Evolutionary conservation across 495 filamentous ascomycete species (phyloP).

Genomic region (Aspergillus biplanus): DNA sequence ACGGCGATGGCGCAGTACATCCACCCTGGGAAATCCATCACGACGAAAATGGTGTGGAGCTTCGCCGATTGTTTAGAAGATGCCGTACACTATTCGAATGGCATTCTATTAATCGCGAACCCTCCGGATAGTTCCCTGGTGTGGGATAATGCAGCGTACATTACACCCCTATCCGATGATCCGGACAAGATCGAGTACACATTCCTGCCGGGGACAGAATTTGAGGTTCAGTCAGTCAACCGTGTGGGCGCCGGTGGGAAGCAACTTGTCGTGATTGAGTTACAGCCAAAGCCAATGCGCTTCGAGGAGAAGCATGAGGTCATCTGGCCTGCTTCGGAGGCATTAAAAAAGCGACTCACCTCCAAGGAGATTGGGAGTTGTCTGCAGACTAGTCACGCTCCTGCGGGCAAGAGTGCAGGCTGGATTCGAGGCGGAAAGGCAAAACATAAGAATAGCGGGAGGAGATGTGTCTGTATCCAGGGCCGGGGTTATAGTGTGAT

Average conservation of each 20-base stretch:
- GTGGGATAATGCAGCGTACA: background rate
- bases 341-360: background rate
- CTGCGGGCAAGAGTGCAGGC: too few species aligned
- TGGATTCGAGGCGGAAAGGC: background rate
- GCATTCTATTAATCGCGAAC: background rate
- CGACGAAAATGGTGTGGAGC: slow-evolving; percentile 3
- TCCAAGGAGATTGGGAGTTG: background rate
- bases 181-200: background rate
- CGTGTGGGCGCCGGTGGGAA: background rate
- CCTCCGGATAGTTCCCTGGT: background rate
- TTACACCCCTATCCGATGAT: slow-evolving; percentile 3
- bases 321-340: too few species aligned
- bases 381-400: background rate
- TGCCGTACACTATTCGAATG: slow-evolving; percentile 1
- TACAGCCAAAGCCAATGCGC: too few species aligned
- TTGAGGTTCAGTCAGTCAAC: background rate
- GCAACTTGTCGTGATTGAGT: background rate
- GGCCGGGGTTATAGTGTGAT: too few species aligned
- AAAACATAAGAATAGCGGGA: background rate
- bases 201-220: background rate
- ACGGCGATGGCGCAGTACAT: background rate
- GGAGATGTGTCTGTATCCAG: too few species aligned
- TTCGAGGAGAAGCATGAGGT: too few species aligned
- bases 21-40: background rate
- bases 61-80: background rate